Percentiles rank a stretch among this genome's conserved stretches.
Conservation (phyloP, 2,329 filamentous ascomycete genomes). For the Colletotrichum liaoningense region DNA sequence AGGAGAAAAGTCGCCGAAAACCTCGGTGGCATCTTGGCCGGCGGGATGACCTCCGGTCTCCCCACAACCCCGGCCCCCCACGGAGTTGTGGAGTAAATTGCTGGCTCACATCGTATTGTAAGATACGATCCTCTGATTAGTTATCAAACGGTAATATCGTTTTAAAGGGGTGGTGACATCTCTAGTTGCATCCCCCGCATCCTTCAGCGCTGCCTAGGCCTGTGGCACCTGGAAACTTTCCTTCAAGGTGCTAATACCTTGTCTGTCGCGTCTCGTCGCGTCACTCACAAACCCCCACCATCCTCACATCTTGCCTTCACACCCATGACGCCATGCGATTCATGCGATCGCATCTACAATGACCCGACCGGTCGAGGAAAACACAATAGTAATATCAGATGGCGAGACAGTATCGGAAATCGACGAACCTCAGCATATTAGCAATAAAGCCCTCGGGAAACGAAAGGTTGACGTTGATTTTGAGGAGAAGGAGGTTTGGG, state of each 20-base stretch:
- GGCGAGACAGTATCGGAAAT: constrained; percentile 8
- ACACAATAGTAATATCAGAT: constrained; percentile 22
- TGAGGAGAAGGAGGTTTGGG: constrained; percentile 62
- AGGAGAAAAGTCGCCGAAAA: background rate
- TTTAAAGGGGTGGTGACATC: background rate
- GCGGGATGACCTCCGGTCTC: background rate
- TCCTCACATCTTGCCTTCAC: background rate
- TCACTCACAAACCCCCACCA: background rate
- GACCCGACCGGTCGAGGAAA: background rate
- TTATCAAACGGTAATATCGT: background rate
- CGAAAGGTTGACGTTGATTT: constrained; percentile 50
- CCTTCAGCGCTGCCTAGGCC: background rate
- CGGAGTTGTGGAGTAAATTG: background rate
- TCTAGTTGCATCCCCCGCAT: background rate
- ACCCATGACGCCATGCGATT: background rate
- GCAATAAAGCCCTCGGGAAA: constrained; percentile 42
- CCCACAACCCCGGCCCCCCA: background rate
- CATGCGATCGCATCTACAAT: constrained; percentile 5
- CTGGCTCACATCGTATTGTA: background rate
- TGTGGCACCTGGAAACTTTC: background rate
- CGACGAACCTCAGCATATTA: background rate
- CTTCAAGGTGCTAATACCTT: background rate
- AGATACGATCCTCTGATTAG: background rate
- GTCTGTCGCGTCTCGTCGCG: constrained; percentile 20
- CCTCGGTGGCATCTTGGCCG: background rate